Evolutionary conservation across 805 yeast species (phyloP).

Genomic region (Kluyveromyces nonfermentans): DNA sequence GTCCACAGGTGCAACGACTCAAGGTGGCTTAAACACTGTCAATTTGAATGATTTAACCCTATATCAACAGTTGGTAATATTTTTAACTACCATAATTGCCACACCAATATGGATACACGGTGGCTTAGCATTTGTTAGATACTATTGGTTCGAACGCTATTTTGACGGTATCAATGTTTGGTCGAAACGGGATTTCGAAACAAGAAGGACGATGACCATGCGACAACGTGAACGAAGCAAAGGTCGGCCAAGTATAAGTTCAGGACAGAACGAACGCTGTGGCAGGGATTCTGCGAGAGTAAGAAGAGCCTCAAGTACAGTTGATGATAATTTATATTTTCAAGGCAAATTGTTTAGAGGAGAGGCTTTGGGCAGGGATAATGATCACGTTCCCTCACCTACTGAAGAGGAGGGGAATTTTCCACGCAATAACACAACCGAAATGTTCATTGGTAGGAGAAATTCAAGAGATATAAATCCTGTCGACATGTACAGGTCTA

Average conservation of each 20-base stretch:
- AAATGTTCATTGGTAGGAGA: constrained; percentile 27
- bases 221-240: constrained; percentile 26
- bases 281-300: background rate
- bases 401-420: constrained; percentile 3
- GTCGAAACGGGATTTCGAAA: constrained; percentile 69
- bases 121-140: constrained; percentile 60
- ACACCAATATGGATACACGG: constrained; percentile 90
- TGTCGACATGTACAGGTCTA: constrained; percentile 74
- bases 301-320: background rate
- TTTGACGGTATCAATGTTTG: constrained; percentile 72
- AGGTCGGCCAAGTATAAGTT: constrained; percentile 13
- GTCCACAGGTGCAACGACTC: constrained; percentile 71
- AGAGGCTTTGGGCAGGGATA: constrained; percentile 26
- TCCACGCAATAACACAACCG: constrained; percentile 8
- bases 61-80: constrained; percentile 75
- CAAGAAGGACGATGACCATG: constrained; percentile 56
- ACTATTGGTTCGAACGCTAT: constrained; percentile 82
- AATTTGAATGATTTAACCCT: constrained; percentile 52
- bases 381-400: constrained; percentile 11
- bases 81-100: constrained; percentile 51
- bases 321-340: constrained; percentile 14
- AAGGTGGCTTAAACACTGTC: constrained; percentile 84
- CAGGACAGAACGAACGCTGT: constrained; percentile 2
- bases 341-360: constrained; percentile 31
- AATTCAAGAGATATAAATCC: constrained; percentile 53